phyloP scores from a whole-genome alignment of 768 basidiomycete species.

The Termitomyces sp. region DNA sequence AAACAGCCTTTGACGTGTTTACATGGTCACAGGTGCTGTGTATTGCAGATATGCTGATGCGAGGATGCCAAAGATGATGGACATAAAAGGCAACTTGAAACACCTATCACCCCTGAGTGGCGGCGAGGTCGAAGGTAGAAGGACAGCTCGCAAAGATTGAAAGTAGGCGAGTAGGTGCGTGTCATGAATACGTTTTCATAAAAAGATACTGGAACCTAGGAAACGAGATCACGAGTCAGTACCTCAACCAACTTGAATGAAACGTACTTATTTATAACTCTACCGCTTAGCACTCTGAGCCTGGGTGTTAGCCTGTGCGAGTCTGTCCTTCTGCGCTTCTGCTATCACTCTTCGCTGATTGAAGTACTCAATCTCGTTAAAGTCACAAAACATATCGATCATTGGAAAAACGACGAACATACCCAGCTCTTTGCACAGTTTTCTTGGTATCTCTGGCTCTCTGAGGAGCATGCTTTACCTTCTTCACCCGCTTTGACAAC shows the following conservation, averaged over 20 bases:
- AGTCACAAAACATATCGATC: background rate
- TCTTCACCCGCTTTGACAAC: conserved; percentile 68
- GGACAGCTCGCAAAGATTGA: background rate
- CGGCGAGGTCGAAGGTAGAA: background rate
- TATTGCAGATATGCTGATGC: background rate
- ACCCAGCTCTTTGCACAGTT: conserved; percentile 92
- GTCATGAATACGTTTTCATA: background rate
- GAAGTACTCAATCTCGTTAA: conserved; percentile 82
- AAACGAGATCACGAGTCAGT: background rate
- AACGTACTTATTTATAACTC: conserved; percentile 3
- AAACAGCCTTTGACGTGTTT: background rate
- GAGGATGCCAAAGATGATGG: background rate
- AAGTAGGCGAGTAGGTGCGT: background rate
- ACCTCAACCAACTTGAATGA: background rate
- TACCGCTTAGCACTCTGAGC: conserved; percentile 26
- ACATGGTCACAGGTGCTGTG: background rate
- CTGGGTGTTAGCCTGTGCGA: conserved; percentile 40
- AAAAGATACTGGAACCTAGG: conserved; percentile 1
- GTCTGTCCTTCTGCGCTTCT: conserved; percentile 69
- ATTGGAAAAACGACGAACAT: conserved; percentile 20
- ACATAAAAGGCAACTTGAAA: background rate
- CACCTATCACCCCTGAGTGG: background rate
- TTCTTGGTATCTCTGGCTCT: conserved; percentile 56
- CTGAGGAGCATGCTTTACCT: conserved; percentile 53
- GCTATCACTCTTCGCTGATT: conserved; percentile 84